These are phyloP conservation scores for Suillus luteus DNA, from an alignment of 768 basidiomycete species.

Conservation along the genomic window DNA sequence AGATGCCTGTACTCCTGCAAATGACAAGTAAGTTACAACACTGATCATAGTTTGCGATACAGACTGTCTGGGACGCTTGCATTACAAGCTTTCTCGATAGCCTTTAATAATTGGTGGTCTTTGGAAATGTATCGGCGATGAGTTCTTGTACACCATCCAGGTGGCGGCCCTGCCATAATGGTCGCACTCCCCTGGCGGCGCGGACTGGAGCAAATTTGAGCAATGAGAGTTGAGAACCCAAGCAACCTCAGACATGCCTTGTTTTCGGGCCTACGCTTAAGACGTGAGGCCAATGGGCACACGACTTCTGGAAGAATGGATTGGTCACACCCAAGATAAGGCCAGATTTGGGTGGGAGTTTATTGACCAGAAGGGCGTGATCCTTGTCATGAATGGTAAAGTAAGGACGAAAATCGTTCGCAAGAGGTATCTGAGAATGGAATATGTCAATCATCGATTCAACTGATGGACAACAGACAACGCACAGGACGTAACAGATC, in stretches of 20 bases:
- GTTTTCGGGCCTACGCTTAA: slow-evolving; percentile 62
- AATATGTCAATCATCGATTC: not conserved
- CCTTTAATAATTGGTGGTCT: slow-evolving; percentile 73
- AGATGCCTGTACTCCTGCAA: slow-evolving; percentile 60
- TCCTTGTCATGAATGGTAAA: slow-evolving; percentile 97
- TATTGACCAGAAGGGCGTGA: slow-evolving; percentile 71
- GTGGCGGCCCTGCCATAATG: slow-evolving; percentile 49
- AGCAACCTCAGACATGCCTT: slow-evolving; percentile 37
- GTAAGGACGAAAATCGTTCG: slow-evolving; percentile 88
- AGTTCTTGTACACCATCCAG: slow-evolving; percentile 77
- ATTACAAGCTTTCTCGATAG: slow-evolving; percentile 61
- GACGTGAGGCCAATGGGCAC: slow-evolving; percentile 84
- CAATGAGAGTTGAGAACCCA: not conserved
- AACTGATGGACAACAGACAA: slow-evolving; percentile 10
- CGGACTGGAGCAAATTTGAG: slow-evolving; percentile 13
- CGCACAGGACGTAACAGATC: slow-evolving; percentile 83
- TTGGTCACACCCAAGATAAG: slow-evolving; percentile 85
- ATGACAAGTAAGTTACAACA: not conserved
- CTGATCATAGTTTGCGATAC: slow-evolving; percentile 26
- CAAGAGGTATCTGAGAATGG: slow-evolving; percentile 67
- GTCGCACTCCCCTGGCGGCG: slow-evolving; percentile 10
- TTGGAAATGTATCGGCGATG: slow-evolving; percentile 87
- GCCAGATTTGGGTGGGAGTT: slow-evolving; percentile 76
- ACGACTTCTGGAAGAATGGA: slow-evolving; percentile 79
- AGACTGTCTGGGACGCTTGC: slow-evolving; percentile 53